Evolutionary conservation across 371 early-diverging fungal species (phyloP).

Genomic region (Lichtheimia ornata): DNA sequence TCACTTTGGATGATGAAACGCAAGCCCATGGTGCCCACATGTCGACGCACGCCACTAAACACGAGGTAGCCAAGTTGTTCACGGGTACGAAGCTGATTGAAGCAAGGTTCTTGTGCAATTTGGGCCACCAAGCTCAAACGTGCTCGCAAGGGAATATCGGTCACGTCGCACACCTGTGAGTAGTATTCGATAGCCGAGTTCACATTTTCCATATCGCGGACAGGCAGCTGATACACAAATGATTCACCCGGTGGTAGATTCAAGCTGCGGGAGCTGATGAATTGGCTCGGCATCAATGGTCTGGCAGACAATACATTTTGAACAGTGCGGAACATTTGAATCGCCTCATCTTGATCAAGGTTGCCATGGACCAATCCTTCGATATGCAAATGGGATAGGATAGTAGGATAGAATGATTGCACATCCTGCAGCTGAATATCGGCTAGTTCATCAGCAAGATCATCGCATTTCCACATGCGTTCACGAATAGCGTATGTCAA

Average conservation of each 20-base stretch:
- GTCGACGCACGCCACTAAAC: slow-evolving; percentile 65
- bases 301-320: slow-evolving; percentile 53
- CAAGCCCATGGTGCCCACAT: slow-evolving; percentile 62
- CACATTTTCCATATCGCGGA: slow-evolving; percentile 73
- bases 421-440: slow-evolving; percentile 71
- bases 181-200: slow-evolving; percentile 88
- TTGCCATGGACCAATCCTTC: slow-evolving; percentile 89
- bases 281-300: slow-evolving; percentile 62
- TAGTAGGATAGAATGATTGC: slow-evolving; percentile 60
- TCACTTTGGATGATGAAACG: slow-evolving; percentile 88
- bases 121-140: slow-evolving; percentile 69
- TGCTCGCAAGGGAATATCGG: slow-evolving; percentile 55
- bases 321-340: slow-evolving; percentile 56
- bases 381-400: slow-evolving; percentile 69
- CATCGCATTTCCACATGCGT: slow-evolving; percentile 76
- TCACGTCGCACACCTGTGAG: slow-evolving; percentile 59
- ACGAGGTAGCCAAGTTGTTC: slow-evolving; percentile 88
- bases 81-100: slow-evolving; percentile 89
- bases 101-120: slow-evolving; percentile 85
- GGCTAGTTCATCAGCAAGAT: slow-evolving; percentile 58
- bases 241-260: slow-evolving; percentile 56
- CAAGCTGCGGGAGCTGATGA: slow-evolving; percentile 59
- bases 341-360: slow-evolving; percentile 59
- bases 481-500: slow-evolving; percentile 69
- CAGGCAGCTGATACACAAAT: slow-evolving; percentile 53